Evolutionary conservation across 768 basidiomycete species (phyloP).

Genomic region (Leccinum truebloodii): DNA sequence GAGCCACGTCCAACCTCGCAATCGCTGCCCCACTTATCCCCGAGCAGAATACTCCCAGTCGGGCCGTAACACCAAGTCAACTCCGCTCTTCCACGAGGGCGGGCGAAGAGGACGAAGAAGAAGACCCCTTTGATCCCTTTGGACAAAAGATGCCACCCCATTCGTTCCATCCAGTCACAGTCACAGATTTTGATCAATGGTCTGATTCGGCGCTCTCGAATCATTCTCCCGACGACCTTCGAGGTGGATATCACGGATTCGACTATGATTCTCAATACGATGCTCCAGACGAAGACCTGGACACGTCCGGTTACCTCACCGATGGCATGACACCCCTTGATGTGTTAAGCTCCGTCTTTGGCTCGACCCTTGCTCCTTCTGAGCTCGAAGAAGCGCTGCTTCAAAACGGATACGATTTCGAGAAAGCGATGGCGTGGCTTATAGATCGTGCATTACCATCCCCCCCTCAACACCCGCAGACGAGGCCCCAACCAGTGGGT

Average conservation of each 20-base stretch:
- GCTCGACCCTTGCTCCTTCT: constrained; percentile 82
- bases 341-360: constrained; percentile 92
- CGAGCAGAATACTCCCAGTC: constrained; percentile 52
- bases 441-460: constrained; percentile 68
- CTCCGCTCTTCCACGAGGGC: constrained; percentile 64
- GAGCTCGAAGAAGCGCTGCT: constrained; percentile 93
- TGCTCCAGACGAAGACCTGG: constrained; percentile 43
- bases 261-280: constrained; percentile 36
- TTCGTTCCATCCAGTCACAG: constrained; percentile 62
- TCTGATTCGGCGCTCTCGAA: constrained; percentile 54
- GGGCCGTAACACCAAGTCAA: constrained; percentile 69
- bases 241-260: constrained; percentile 32
- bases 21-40: constrained; percentile 89
- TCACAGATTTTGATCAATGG: constrained; percentile 66
- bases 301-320: constrained; percentile 62
- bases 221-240: constrained; percentile 53
- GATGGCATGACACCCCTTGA: constrained; percentile 99
- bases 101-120: constrained; percentile 68
- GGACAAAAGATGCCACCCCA: constrained; percentile 44
- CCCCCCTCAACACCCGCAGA: constrained; percentile 39
- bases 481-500: constrained; percentile 61
- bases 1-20: constrained; percentile 81
- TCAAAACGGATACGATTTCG: constrained; percentile 91
- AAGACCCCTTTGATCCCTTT: constrained; percentile 85
- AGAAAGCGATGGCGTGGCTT: constrained; percentile 92